Evolutionary conservation across 257 asterid genomes (phyloP).

Genomic region (Ocimum tenuiflorum): DNA sequence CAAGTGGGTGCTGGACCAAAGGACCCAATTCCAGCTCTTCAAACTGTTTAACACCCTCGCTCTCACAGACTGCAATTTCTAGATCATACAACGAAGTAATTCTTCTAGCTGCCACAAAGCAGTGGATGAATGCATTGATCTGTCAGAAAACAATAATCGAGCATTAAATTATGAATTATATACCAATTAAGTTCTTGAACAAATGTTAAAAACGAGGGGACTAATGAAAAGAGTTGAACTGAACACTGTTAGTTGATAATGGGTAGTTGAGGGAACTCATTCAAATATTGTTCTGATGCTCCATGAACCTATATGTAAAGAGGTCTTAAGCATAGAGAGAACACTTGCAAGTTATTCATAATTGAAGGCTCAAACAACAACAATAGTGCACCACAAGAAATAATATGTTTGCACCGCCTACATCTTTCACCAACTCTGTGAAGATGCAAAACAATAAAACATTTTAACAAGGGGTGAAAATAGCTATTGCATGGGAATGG

Average conservation of each 20-base stretch:
- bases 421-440: no score
- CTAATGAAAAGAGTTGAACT: no score
- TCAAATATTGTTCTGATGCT: no score
- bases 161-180: constrained; percentile 10
- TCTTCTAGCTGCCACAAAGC: constrained; percentile 81
- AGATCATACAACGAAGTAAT: constrained; percentile 72
- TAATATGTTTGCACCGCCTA: no score
- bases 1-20: constrained; percentile 71
- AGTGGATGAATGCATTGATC: constrained; percentile 83
- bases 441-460: no score
- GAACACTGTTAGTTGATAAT: no score
- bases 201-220: no score
- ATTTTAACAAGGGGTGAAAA: no score
- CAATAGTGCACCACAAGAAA: neutral
- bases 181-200: neutral
- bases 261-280: no score
- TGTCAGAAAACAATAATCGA: constrained; percentile 17
- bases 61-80: constrained; percentile 74
- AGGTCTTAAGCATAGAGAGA: neutral
- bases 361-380: neutral
- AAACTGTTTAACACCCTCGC: constrained; percentile 62
- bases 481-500: no score
- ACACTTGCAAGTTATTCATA: neutral
- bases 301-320: no score
- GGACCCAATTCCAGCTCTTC: constrained; percentile 94